Evolutionary conservation across 306 rosid genomes (phyloP), one percentile per base, ranked within the genome.

Genomic region (Dryas alaskensis): DNA sequence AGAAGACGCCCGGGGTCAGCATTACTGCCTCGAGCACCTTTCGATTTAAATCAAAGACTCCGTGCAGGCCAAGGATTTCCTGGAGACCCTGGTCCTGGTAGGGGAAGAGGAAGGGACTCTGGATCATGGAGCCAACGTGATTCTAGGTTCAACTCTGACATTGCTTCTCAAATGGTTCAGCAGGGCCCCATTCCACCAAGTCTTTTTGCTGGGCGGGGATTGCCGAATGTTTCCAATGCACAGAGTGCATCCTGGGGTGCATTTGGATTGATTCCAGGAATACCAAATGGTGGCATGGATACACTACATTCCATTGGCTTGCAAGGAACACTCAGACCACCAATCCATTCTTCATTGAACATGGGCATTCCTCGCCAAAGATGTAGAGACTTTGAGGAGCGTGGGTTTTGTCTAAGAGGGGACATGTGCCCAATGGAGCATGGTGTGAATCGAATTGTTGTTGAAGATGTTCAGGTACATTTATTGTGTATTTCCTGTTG

Each of bases 341-440:
- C 97, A 58, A 88, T 95, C 65, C 92, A 84, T 80, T 83, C 96
- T 76, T 79, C 98, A 50, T 79, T 95, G 77, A 95, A 80, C 81
- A 84, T 87, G 75, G 92, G 87, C 52, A 84, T 95, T 64, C 89
- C 93, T 76, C 97, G 82, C 53, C 99, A 87, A 78, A 77, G 99
- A 79, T 95, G 99, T 79, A 88, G 99, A 88, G 99, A 95, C 78
- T 95, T 95, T 81, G 99, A 95, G 96, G 99, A 95, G 83, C 98
- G 97, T 65, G 99, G 99, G 57, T 95, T 88, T 83, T 95, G 99
- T 83, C 87, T 95, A 27, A 88, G 99, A 88, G 99, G 99, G 78
- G 99, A 95, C 84, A 92, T 95, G 92, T 95, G 99, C 65, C 99
- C 98, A 19, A 95, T 95, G 99, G 99, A 95, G 80, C 99, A 95